phyloP scores from a whole-genome alignment of 176 grass and related monocot species.

The Eragrostis nindensis region DNA sequence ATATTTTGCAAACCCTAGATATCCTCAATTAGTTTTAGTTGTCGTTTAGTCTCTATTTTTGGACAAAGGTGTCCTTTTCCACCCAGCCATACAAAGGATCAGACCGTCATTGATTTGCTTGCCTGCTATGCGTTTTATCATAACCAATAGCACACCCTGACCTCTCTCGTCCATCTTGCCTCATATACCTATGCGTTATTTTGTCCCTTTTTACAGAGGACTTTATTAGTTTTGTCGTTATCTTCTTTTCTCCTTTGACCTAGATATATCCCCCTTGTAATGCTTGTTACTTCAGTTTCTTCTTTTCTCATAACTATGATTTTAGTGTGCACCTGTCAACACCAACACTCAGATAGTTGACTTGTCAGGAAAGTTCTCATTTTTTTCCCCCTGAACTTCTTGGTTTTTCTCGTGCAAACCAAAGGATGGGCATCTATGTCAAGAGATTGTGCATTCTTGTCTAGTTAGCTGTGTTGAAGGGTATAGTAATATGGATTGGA shows the following conservation, averaged over 20 bases:
- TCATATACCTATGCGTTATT: background rate
- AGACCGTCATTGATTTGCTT: background rate
- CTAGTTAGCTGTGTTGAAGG: background rate
- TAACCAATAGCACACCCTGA: background rate
- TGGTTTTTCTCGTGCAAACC: constrained; percentile 12
- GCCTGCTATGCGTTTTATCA: background rate
- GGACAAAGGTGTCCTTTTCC: background rate
- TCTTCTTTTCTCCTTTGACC: background rate
- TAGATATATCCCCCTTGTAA: background rate
- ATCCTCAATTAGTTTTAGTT: constrained; percentile 1
- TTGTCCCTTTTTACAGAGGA: background rate
- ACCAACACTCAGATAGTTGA: background rate
- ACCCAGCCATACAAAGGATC: background rate
- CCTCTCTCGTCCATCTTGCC: background rate
- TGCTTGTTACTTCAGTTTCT: constrained; percentile 12
- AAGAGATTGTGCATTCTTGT: background rate
- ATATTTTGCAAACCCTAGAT: background rate
- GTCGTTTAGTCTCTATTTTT: background rate
- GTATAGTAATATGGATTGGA: background rate
- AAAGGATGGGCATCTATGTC: background rate
- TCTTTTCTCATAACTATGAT: background rate
- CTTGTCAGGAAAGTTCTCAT: constrained; percentile 10
- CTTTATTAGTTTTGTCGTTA: background rate
- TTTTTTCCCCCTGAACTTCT: background rate
- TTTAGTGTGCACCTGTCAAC: background rate